phyloP scores from a whole-genome alignment of 108 stramenopile genomes.

The Skeletonema menzelii region DNA sequence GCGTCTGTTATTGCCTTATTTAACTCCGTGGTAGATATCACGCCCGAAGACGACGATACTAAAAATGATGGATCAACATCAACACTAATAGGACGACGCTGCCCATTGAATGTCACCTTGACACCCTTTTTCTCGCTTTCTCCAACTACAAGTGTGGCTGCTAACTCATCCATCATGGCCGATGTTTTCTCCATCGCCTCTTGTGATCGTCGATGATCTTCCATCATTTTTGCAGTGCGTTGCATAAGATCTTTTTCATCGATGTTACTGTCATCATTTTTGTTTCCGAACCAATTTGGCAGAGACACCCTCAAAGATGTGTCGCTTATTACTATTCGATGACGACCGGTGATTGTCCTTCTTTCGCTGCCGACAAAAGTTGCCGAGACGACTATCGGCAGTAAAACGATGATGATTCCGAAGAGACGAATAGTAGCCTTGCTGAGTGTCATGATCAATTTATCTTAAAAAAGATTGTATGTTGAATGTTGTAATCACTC shows the following conservation, averaged over 20 bases:
- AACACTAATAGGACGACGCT: constrained; percentile 27
- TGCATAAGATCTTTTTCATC: constrained; percentile 25
- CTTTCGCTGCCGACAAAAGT: background rate
- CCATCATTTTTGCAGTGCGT: constrained; percentile 48
- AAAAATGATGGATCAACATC: constrained; percentile 44
- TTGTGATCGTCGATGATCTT: constrained; percentile 41
- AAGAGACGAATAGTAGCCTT: background rate
- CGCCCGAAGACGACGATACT: constrained; percentile 20
- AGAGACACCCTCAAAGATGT: background rate
- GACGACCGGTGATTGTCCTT: background rate
- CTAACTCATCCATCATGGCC: constrained; percentile 41
- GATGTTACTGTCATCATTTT: background rate
- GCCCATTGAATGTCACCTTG: constrained; percentile 45
- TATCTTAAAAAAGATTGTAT: no score
- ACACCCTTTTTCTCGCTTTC: constrained; percentile 33
- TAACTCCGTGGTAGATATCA: constrained; percentile 28
- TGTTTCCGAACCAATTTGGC: background rate
- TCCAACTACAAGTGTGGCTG: constrained; percentile 26
- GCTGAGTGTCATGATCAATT: background rate
- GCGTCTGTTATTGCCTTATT: constrained; percentile 43
- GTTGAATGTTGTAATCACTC: no score
- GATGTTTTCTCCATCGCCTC: constrained; percentile 37
- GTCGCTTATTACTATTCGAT: background rate
- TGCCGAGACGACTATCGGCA: background rate
- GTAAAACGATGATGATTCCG: background rate